A percentile compares a stretch with the other conserved stretches of the same genome.
Evolutionary conservation across 352 stramenopile genomes (phyloP).

Genomic region (Globisporangium paddicum): DNA sequence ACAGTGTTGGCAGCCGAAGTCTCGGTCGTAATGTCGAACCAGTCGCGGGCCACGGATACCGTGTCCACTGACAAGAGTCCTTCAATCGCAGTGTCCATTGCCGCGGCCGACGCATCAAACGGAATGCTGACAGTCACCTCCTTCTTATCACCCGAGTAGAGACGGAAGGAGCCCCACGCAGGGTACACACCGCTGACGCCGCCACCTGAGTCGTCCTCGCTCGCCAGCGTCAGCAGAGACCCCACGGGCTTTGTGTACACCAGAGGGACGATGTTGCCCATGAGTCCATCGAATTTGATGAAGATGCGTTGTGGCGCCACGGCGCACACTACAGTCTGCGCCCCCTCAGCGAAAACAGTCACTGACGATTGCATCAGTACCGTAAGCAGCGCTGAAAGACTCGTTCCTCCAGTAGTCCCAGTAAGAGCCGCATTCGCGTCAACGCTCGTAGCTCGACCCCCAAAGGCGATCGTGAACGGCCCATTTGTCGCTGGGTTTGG

Average conservation of each 20-base stretch:
- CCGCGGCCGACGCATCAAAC: slow-evolving; percentile 52
- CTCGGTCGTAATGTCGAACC: slow-evolving; percentile 57
- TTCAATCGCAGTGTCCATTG: slow-evolving; percentile 71
- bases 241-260: slow-evolving; percentile 24
- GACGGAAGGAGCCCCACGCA: slow-evolving; percentile 81
- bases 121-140: slow-evolving; percentile 50
- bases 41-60: slow-evolving; percentile 73
- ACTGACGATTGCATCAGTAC: slow-evolving; percentile 31
- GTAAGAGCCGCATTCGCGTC: slow-evolving; percentile 42
- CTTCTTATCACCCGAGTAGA: slow-evolving; percentile 41
- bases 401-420: slow-evolving; percentile 14
- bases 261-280: slow-evolving; percentile 58
- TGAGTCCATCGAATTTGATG: slow-evolving; percentile 58
- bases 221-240: slow-evolving; percentile 30
- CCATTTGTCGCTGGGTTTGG: slow-evolving; percentile 27
- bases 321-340: slow-evolving; percentile 48
- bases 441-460: slow-evolving; percentile 27
- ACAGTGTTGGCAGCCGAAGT: slow-evolving; percentile 20
- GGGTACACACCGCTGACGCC: slow-evolving; percentile 76
- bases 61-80: slow-evolving; percentile 70
- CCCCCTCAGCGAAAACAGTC: slow-evolving; percentile 31
- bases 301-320: slow-evolving; percentile 49
- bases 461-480: slow-evolving; percentile 57
- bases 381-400: slow-evolving; percentile 24
- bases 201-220: slow-evolving; percentile 47